Conservation (phyloP, 2,329 filamentous ascomycete species). For the Calonectria multiphialidica region DNA sequence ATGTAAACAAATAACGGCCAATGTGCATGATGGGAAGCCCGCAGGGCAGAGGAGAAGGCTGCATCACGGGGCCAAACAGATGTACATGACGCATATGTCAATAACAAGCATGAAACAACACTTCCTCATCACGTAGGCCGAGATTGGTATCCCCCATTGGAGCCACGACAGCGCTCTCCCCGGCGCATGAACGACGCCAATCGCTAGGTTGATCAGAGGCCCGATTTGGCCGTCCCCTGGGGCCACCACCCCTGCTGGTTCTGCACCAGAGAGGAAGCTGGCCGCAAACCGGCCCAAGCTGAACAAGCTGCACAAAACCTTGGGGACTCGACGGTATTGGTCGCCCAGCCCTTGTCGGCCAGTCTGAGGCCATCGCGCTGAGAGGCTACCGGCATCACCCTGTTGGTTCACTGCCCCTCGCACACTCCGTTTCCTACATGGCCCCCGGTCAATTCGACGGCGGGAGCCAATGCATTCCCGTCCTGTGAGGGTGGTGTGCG, state of each 20-base stretch:
- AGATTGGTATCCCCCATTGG: conserved; percentile 29
- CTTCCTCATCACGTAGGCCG: conserved; percentile 15
- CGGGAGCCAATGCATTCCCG: conserved; percentile 29
- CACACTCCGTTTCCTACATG: conserved; percentile 18
- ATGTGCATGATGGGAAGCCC: conserved; percentile 2
- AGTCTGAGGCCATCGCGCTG: conserved; percentile 19
- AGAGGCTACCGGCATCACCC: conserved; percentile 7
- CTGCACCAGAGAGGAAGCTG: conserved; percentile 19
- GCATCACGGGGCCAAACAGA: conserved; percentile 23
- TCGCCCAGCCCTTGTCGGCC: not conserved
- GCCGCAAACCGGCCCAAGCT: conserved; percentile 19
- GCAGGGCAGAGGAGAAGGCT: not conserved
- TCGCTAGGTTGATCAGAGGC: conserved; percentile 28
- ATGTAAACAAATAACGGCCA: not conserved
- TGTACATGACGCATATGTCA: conserved; percentile 31
- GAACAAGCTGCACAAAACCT: conserved; percentile 25
- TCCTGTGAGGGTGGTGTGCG: conserved; percentile 13
- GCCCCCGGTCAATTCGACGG: conserved; percentile 10
- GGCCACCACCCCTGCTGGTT: not conserved
- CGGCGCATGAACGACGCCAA: conserved; percentile 38
- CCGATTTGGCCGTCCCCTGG: conserved; percentile 17
- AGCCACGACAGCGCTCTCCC: conserved; percentile 39
- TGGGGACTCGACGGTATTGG: conserved; percentile 23
- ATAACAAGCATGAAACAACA: conserved; percentile 26
- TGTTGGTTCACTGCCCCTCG: conserved; percentile 26